phyloP scores from a whole-genome alignment of 2,329 filamentous ascomycete species.

The Botryotinia narcissicola region DNA sequence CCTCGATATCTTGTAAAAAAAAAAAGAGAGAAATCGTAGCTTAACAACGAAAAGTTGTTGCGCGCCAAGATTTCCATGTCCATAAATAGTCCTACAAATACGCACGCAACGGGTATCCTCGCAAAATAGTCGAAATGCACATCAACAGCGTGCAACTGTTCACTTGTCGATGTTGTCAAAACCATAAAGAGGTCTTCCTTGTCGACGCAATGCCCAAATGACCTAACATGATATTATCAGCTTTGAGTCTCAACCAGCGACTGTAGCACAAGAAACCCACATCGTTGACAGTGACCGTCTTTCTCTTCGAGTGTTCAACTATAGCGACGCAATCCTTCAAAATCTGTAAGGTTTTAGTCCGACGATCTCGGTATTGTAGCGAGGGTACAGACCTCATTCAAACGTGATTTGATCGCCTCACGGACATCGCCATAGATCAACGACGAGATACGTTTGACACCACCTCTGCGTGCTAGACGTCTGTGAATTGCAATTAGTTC shows the following conservation, averaged over 20 bases:
- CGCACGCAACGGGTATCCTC: conserved; percentile 8
- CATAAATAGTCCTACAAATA: not conserved
- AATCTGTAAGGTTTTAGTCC: not conserved
- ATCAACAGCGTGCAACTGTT: not conserved
- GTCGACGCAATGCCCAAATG: conserved; percentile 48
- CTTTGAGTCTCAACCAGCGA: not conserved
- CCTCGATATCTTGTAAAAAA: not conserved
- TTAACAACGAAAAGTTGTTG: not conserved
- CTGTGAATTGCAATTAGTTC: conserved; percentile 35
- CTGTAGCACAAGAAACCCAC: conserved; percentile 44
- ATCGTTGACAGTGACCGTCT: conserved; percentile 63
- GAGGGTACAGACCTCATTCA: conserved; percentile 45
- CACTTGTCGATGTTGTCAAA: conserved; percentile 47
- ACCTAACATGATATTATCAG: conserved; percentile 45
- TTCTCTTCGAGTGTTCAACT: conserved; percentile 52
- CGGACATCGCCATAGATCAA: conserved; percentile 63
- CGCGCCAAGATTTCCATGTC: not conserved
- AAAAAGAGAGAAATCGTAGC: not conserved
- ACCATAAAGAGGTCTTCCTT: conserved; percentile 56
- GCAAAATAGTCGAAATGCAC: not conserved
- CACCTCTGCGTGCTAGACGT: conserved; percentile 71
- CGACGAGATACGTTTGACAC: conserved; percentile 69
- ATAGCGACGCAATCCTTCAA: conserved; percentile 31
- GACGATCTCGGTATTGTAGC: not conserved
- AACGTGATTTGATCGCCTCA: conserved; percentile 47